These are phyloP conservation scores for Closterium sp. DNA, from an alignment of 139 green algal genomes.

Conservation along the genomic window DNA sequence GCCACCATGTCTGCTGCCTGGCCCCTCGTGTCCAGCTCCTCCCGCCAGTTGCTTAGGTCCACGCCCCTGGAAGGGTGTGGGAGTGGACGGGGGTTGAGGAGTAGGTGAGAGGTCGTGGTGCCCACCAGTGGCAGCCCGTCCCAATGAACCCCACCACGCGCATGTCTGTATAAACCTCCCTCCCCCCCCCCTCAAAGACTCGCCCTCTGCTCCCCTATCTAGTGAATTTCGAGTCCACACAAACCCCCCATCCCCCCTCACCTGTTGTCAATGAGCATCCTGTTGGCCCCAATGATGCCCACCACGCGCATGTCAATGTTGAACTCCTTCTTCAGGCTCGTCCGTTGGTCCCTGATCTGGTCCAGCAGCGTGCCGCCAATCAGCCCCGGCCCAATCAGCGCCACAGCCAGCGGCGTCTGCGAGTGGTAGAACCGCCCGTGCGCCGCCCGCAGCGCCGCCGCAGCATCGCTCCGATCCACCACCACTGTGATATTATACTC, in stretches of 20 bases:
- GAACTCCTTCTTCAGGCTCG: slow-evolving; percentile 63
- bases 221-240: no score
- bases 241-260: slow-evolving; percentile 14
- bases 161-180: slow-evolving; percentile 83
- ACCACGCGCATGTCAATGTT: slow-evolving; percentile 86
- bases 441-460: slow-evolving; percentile 72
- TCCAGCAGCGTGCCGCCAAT: slow-evolving; percentile 79
- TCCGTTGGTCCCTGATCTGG: slow-evolving; percentile 1
- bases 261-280: slow-evolving; percentile 79
- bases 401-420: slow-evolving; percentile 81
- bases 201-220: no score
- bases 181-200: slow-evolving; percentile 36
- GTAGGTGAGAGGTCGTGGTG: neutral
- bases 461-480: slow-evolving; percentile 70
- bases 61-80: slow-evolving; percentile 53
- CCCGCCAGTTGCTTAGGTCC: slow-evolving; percentile 76
- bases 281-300: slow-evolving; percentile 66
- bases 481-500: slow-evolving; percentile 99
- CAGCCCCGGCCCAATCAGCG: slow-evolving; percentile 81
- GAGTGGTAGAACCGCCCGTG: slow-evolving; percentile 94
- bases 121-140: neutral
- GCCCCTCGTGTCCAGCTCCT: slow-evolving; percentile 57
- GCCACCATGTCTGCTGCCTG: slow-evolving; percentile 55
- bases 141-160: slow-evolving; percentile 78
- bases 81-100: neutral